Evolutionary conservation across 2,329 filamentous ascomycete species (phyloP), one percentile per base, ranked within the genome.

Genomic region (Aspergillus sp.): DNA sequence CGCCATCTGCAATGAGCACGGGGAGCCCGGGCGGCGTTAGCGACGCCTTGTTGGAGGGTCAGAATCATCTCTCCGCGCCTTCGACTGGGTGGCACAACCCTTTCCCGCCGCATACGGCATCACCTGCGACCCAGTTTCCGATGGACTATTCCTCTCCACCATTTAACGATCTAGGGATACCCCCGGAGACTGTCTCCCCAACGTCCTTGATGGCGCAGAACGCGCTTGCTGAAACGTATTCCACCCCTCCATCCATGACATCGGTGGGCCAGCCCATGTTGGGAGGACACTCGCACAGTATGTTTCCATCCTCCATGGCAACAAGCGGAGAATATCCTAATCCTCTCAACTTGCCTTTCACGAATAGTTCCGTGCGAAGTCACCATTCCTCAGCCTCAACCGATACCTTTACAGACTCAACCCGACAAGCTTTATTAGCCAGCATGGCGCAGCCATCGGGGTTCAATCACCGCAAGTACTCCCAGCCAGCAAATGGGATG

Each of bases 1-100:
- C 91, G 10, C 91, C 91, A 11, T 96, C 91, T 6, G 86, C 86
- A 29, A 89, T 96, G 58, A 96, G 89, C 65, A 93, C 85, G 26
- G 85, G 84, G 37, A 96, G 88, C 61, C 88, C 93, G 53, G 89
- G 83, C 56, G 58, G 58, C 8, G 58, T 58, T 29, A 93, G 85
- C 60, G 91, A 96, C 55, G 78, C 86, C 38, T 86, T 94, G 80
- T 69, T 91, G 36, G 86, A 95, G 58, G 85, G 84, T 4, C 54
- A 55, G 24, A 81, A 79, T 57, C 77, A 80, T 44, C 69, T 72
- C 25, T 67, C 71, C 36, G 62, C 68, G 13, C 62, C 67, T 2
- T 65, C 66, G 3, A 66, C 69, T 44, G 71, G 74, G 66, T 86
- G 82, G 78, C 75, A 81, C 49, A 70, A 74, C 31, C 70, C 76